A percentile compares a stretch with the other conserved stretches of the same genome.
These are phyloP conservation scores for Apiospora rasikravindrae DNA, from an alignment of 2,329 filamentous ascomycete genomes.

Conservation along the genomic window DNA sequence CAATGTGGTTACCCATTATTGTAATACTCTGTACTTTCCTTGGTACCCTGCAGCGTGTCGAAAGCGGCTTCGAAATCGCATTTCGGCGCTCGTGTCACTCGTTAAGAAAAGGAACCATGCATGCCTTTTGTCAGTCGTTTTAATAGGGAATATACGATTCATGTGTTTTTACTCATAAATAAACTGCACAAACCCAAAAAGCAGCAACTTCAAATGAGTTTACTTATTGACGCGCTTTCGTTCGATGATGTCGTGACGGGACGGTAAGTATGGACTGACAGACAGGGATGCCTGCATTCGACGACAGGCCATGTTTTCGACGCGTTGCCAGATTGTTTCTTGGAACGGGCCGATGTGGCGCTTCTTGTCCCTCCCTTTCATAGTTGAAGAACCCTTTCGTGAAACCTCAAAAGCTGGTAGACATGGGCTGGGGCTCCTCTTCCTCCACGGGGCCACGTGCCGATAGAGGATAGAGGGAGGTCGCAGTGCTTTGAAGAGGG, in stretches of 20 bases:
- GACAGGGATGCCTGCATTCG: neutral
- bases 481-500: neutral
- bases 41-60: neutral
- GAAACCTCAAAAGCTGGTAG: neutral
- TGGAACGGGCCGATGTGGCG: constrained; percentile 3
- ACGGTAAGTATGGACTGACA: neutral
- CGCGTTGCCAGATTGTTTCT: neutral
- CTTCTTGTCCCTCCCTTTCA: neutral
- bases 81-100: neutral
- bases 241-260: neutral
- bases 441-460: neutral
- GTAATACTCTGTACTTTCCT: neutral
- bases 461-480: too few relatives aligned
- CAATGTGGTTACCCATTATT: neutral
- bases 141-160: neutral
- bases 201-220: neutral
- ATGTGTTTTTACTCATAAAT: neutral
- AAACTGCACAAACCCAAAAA: neutral
- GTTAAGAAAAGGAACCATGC: neutral
- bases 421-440: neutral
- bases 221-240: neutral
- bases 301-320: neutral
- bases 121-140: neutral
- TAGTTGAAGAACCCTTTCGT: neutral
- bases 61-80: neutral